Percentiles rank a stretch among this genome's conserved stretches.
These are phyloP conservation scores for Pseudofabraea citricarpa DNA, from an alignment of 2,329 filamentous ascomycete species.

Conservation along the genomic window DNA sequence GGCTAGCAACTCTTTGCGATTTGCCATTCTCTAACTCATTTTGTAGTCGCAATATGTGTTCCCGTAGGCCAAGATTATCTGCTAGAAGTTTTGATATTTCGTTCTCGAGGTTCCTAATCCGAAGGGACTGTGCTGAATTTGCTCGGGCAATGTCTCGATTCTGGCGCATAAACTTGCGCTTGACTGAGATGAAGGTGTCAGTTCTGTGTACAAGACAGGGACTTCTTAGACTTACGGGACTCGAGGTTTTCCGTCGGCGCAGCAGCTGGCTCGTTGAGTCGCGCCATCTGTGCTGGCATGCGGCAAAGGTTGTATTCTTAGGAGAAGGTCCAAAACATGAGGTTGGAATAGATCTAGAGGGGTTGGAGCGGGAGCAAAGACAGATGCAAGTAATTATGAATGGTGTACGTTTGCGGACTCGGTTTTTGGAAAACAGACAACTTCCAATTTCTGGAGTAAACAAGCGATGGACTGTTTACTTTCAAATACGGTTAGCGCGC, in stretches of 20 bases:
- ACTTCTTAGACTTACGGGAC: constrained; percentile 65
- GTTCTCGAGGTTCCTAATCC: constrained; percentile 71
- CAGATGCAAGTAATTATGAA: background rate
- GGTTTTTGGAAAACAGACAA: too few species aligned
- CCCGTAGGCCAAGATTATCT: constrained; percentile 72
- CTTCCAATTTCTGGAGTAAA: too few species aligned
- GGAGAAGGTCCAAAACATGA: too few species aligned
- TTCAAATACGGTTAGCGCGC: constrained; percentile 9
- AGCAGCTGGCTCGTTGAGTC: constrained; percentile 70
- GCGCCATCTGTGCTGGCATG: constrained; percentile 55
- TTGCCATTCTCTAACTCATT: constrained; percentile 60
- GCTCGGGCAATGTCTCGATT: constrained; percentile 78
- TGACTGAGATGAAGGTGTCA: too few species aligned
- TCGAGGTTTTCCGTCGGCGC: constrained; percentile 66
- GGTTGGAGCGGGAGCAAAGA: background rate
- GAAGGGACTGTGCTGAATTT: constrained; percentile 73
- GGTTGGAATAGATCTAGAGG: background rate
- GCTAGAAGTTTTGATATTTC: constrained; percentile 70
- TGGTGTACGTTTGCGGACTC: constrained; percentile 1
- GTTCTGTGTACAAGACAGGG: too few species aligned
- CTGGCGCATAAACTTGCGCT: constrained; percentile 74
- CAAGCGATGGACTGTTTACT: constrained; percentile 26
- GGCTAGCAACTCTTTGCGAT: constrained; percentile 55
- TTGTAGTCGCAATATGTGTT: constrained; percentile 66
- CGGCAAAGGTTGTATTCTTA: too few species aligned